Base-by-base conservation (phyloP, 805 yeast species). In the Starmera pachycereana region DNA sequence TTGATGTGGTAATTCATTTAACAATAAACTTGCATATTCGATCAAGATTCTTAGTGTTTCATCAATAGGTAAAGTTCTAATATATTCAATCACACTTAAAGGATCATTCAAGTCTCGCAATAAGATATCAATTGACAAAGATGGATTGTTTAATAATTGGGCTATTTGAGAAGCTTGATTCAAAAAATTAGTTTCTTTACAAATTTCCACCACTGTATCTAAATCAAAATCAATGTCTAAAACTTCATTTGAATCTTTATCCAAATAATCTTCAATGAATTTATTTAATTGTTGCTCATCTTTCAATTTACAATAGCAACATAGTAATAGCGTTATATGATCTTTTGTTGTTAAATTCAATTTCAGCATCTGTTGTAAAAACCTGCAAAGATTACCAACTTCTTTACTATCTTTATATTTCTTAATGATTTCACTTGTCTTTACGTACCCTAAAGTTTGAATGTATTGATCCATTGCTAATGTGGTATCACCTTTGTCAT, bases 261-360 rank as follows among this genome's bases (percentile, higher is more conserved):
- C 66, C 27, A 22, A 22, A 27, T 62, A 63, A 41, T 61, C 66
- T 3, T 68, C 62, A 19, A 86, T 68, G 50, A 85, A 87, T 6
- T 56, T 48, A 32, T 69, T 68, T 25, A 90, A 63, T 36, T 78
- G 78, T 2, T 69, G 72, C 3, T 67, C 69, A 44, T 71, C 71
- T 44, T 81, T 83, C 49, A 86, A 60, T 52, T 88, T 87, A 44
- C 95, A 84, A 51, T 81, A 78, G 37, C 90, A 78, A 44, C 90
- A 81, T 22, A 89, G 59, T 33, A 89, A 64, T 22, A 90, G 60
- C 0, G 96, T 88, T 6, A 87, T 71, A 57, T 90, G 97, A 53
- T 88, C 94, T 28, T 75, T 68, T n/a, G 74, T 73, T 0, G 95
- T 79, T 12, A 70, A 48, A 3, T 71, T 69, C 34, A 67, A 57